Conservation (phyloP, 2,329 filamentous ascomycete genomes). For the Cryphonectria naterciae region DNA sequence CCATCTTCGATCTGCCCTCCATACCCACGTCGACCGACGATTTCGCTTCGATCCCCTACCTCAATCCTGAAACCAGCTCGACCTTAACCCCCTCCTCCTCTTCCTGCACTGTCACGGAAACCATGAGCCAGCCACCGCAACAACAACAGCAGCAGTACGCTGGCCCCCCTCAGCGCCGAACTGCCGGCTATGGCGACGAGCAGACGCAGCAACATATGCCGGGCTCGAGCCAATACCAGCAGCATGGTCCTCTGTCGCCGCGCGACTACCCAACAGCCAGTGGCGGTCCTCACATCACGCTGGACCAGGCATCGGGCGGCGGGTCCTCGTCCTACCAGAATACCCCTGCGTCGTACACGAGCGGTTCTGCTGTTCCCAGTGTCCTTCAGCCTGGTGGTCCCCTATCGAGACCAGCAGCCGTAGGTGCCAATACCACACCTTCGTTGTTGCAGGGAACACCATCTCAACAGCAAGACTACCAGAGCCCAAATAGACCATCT, state of each 20-base stretch:
- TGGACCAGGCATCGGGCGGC: slow-evolving; percentile 49
- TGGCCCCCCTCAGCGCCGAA: slow-evolving; percentile 41
- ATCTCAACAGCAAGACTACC: slow-evolving; percentile 59
- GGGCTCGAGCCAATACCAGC: slow-evolving; percentile 48
- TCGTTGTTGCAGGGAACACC: slow-evolving; percentile 50
- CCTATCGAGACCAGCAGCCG: slow-evolving; percentile 32
- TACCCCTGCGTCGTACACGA: slow-evolving; percentile 29
- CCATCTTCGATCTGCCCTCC: slow-evolving; percentile 28
- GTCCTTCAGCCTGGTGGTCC: slow-evolving; percentile 60
- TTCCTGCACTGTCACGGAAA: slow-evolving; percentile 19
- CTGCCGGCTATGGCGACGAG: slow-evolving; percentile 45
- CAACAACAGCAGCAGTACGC: slow-evolving; percentile 34
- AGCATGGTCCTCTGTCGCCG: slow-evolving; percentile 49
- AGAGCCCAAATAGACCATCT: slow-evolving; percentile 67
- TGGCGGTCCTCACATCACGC: slow-evolving; percentile 54
- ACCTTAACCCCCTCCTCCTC: slow-evolving; percentile 8
- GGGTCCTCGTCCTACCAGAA: slow-evolving; percentile 46
- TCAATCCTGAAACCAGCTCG: slow-evolving; percentile 11
- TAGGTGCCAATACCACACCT: slow-evolving; percentile 51
- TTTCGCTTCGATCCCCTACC: slow-evolving; percentile 28
- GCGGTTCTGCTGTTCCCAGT: slow-evolving; percentile 55
- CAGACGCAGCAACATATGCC: slow-evolving; percentile 61
- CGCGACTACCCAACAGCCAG: slow-evolving; percentile 48
- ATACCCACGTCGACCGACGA: slow-evolving; percentile 30
- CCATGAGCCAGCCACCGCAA: slow-evolving; percentile 45